Evolutionary conservation across 306 rosid genomes (phyloP).

Genomic region (Chamaecrista fasciculata): DNA sequence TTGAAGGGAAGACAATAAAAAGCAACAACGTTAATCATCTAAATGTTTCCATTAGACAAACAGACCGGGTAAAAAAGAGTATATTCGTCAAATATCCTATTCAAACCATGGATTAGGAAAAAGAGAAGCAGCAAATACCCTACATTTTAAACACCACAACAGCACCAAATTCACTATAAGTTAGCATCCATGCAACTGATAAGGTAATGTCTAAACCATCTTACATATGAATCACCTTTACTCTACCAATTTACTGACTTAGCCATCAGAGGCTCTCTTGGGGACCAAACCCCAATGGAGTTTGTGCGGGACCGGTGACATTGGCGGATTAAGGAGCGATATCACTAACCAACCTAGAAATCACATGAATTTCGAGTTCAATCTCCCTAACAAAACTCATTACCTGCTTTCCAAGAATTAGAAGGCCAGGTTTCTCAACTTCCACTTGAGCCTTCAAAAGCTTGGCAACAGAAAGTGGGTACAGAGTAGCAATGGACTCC

Average conservation of each 20-base stretch:
- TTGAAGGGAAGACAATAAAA: background rate
- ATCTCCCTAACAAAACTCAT: no score
- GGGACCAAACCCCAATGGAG: no score
- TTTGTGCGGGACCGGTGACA: no score
- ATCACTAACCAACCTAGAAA: background rate
- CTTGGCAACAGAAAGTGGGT: conserved; percentile 79
- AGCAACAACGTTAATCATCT: background rate
- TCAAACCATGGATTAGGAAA: no score
- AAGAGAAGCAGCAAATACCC: background rate
- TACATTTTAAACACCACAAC: background rate
- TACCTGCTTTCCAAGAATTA: conserved; percentile 91
- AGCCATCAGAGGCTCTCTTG: no score
- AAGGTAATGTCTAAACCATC: no score
- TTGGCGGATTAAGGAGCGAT: no score
- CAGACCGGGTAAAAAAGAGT: background rate
- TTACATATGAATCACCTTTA: no score
- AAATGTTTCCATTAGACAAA: background rate
- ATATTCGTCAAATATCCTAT: no score
- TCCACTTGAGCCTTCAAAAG: conserved; percentile 68
- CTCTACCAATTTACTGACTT: no score
- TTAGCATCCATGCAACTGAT: background rate
- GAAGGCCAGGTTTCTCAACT: conserved; percentile 77
- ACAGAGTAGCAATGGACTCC: conserved; percentile 44
- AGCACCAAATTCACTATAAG: background rate
- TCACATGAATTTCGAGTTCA: background rate